These are phyloP conservation scores for Mentha longifolia DNA, from an alignment of 257 asterid species.

Conservation along the genomic window DNA sequence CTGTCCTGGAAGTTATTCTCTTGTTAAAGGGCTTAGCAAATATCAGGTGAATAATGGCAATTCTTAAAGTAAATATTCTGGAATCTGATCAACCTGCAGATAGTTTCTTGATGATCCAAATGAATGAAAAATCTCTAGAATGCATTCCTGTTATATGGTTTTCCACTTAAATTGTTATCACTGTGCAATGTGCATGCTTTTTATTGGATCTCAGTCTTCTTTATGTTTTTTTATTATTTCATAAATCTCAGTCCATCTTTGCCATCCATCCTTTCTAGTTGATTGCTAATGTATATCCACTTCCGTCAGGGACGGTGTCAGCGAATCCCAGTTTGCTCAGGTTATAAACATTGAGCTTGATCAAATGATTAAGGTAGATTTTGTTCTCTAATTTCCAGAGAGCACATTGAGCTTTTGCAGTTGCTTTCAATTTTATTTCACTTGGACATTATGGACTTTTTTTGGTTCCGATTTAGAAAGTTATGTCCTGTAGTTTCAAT, in stretches of 20 bases:
- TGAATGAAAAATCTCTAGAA: conserved; percentile 1
- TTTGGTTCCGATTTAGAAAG: conserved; percentile 2
- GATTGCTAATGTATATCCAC: conserved; percentile 25
- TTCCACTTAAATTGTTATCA: neutral
- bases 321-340: conserved; percentile 86
- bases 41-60: neutral
- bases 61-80: neutral
- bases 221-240: neutral
- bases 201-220: neutral
- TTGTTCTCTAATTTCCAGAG: conserved; percentile 16
- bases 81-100: conserved; percentile 20
- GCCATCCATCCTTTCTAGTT: conserved; percentile 15
- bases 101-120: conserved; percentile 21
- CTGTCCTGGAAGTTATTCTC: conserved; percentile 20
- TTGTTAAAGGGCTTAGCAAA: conserved; percentile 5
- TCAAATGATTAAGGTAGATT: conserved; percentile 88
- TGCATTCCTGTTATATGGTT: conserved; percentile 1
- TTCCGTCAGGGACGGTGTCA: conserved; percentile 89
- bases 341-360: conserved; percentile 76
- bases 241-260: conserved; percentile 8
- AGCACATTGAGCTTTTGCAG: conserved; percentile 27
- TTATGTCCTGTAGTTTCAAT: neutral
- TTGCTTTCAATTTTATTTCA: conserved; percentile 20
- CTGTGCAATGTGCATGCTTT: conserved; percentile 10
- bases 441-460: neutral